These are phyloP conservation scores for Russula emetica DNA, from an alignment of 768 basidiomycete genomes.

Conservation along the genomic window DNA sequence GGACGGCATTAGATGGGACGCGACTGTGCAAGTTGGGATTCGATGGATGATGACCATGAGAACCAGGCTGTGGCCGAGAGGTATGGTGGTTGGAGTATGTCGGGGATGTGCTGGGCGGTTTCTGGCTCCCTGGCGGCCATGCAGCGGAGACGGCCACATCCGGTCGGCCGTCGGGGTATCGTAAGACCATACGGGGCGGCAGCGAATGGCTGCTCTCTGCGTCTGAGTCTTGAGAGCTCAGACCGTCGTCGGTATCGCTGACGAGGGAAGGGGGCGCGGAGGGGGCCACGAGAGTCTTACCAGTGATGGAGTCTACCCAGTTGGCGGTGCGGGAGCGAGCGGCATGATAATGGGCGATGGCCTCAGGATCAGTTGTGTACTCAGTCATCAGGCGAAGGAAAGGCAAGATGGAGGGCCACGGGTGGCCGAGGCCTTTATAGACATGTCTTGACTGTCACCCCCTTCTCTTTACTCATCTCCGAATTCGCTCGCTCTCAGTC, in stretches of 20 bases:
- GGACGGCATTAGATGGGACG: slow-evolving; percentile 17
- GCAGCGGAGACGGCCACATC: slow-evolving; percentile 21
- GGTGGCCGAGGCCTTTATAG: slow-evolving; percentile 24
- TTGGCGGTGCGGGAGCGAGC: slow-evolving; percentile 58
- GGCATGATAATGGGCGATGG: slow-evolving; percentile 52
- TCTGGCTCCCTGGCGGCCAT: slow-evolving; percentile 13
- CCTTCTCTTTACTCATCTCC: background rate
- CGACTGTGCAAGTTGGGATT: slow-evolving; percentile 24
- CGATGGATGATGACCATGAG: slow-evolving; percentile 25
- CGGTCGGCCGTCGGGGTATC: slow-evolving; percentile 54
- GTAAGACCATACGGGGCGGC: slow-evolving; percentile 70
- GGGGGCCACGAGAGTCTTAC: slow-evolving; percentile 45
- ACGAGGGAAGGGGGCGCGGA: slow-evolving; percentile 32
- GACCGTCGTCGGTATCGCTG: slow-evolving; percentile 35
- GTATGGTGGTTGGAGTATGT: background rate
- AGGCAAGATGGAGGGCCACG: slow-evolving; percentile 20
- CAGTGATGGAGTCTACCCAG: slow-evolving; percentile 52
- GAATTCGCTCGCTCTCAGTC: background rate
- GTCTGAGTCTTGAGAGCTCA: slow-evolving; percentile 40
- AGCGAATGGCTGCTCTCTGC: slow-evolving; percentile 42
- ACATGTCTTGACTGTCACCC: background rate
- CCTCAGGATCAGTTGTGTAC: slow-evolving; percentile 56
- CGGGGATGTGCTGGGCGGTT: background rate
- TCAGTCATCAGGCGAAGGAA: slow-evolving; percentile 51
- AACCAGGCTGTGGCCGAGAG: slow-evolving; percentile 9